Evolutionary conservation across 2,329 filamentous ascomycete genomes (phyloP).

Genomic region (Xylaria sp.): DNA sequence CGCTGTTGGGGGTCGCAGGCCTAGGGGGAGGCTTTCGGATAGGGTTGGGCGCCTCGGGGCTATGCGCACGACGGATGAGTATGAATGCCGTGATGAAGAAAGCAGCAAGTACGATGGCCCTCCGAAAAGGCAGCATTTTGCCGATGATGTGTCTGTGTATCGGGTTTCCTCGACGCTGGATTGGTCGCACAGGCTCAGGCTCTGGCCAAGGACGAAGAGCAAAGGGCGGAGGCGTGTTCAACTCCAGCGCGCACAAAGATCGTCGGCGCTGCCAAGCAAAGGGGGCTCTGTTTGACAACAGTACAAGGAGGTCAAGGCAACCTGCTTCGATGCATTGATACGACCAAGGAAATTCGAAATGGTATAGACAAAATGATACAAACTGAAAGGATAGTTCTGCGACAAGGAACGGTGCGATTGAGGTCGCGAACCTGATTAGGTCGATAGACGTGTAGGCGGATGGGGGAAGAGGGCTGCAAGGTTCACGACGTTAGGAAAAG

Average conservation of each 20-base stretch:
- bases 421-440: conserved; percentile 3
- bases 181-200: conserved; percentile 19
- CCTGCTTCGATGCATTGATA: conserved; percentile 25
- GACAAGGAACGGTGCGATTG: conserved; percentile 5
- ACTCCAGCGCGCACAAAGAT: not conserved
- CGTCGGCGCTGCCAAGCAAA: conserved; percentile 20
- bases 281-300: conserved; percentile 14
- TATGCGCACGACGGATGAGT: conserved; percentile 50
- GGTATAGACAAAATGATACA: not conserved
- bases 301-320: conserved; percentile 14
- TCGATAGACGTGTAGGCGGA: not conserved
- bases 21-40: conserved; percentile 46
- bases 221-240: conserved; percentile 14
- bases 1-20: conserved; percentile 36
- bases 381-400: not conserved
- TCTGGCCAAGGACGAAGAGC: too few species aligned
- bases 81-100: conserved; percentile 52
- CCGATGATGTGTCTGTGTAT: conserved; percentile 14
- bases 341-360: not conserved
- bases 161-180: not conserved
- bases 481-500: not conserved
- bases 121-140: conserved; percentile 51
- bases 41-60: conserved; percentile 43
- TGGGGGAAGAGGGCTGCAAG: not conserved
- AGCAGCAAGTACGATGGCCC: conserved; percentile 49